These are phyloP conservation scores for Erodium maritimum DNA, from an alignment of 345 rosid species.

Conservation along the genomic window DNA sequence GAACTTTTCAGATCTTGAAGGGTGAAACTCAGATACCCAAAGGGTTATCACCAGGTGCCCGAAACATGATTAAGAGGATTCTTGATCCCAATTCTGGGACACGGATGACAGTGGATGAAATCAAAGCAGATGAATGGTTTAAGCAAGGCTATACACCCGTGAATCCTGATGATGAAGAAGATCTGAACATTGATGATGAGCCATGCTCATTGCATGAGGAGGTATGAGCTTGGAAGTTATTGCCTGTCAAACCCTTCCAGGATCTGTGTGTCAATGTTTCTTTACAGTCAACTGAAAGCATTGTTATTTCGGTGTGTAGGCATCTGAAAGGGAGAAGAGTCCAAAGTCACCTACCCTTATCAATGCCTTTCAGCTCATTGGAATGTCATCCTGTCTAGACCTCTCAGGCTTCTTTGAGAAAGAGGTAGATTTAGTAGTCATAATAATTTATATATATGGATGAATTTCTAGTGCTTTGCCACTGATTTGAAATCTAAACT, in stretches of 20 bases:
- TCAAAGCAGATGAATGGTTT: constrained; percentile 77
- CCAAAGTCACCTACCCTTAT: constrained; percentile 47
- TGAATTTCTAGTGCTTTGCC: background rate
- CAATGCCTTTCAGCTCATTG: constrained; percentile 89
- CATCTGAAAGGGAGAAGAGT: constrained; percentile 34
- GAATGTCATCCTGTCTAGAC: constrained; percentile 93
- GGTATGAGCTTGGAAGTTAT: constrained; percentile 21
- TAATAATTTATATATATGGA: too few species aligned
- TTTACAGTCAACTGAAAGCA: background rate
- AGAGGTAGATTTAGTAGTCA: constrained; percentile 37
- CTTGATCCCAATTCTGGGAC: constrained; percentile 74
- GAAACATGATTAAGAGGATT: constrained; percentile 56
- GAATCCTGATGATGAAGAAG: constrained; percentile 57
- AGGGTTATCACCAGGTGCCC: constrained; percentile 72
- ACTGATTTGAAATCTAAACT: background rate
- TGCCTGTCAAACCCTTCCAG: background rate
- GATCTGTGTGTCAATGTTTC: too few species aligned
- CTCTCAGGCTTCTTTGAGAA: constrained; percentile 89
- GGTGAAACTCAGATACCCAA: constrained; percentile 73
- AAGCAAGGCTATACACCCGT: constrained; percentile 48
- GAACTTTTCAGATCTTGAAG: constrained; percentile 58
- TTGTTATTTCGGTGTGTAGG: constrained; percentile 19
- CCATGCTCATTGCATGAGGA: constrained; percentile 39
- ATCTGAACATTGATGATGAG: constrained; percentile 34
- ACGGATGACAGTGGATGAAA: constrained; percentile 50